phyloP scores from a whole-genome alignment of 352 stramenopile species.

The Phytophthora multivora region DNA sequence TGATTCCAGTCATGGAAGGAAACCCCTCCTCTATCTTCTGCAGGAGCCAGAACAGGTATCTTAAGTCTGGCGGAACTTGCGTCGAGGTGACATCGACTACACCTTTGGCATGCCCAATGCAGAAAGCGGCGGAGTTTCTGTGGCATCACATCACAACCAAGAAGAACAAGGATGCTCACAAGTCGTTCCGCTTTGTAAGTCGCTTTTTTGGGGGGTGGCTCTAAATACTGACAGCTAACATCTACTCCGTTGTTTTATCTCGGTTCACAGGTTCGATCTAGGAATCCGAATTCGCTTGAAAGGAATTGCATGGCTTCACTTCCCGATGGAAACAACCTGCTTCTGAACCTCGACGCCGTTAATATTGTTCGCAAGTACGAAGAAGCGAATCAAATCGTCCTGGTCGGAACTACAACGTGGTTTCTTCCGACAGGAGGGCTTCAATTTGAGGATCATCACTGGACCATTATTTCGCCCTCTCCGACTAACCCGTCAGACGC shows the following conservation, averaged over 20 bases:
- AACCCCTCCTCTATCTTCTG: constrained; percentile 6
- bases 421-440: constrained; percentile 32
- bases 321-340: constrained; percentile 7
- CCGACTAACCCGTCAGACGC: constrained; percentile 5
- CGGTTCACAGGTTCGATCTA: constrained; percentile 11
- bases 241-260: neutral
- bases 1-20: constrained; percentile 1
- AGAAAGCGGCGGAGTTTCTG: constrained; percentile 19
- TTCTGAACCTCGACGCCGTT: constrained; percentile 20
- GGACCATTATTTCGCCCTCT: constrained; percentile 31
- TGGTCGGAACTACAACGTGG: constrained; percentile 28
- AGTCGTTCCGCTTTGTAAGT: constrained; percentile 35
- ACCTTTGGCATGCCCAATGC: constrained; percentile 16
- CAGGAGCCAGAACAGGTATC: constrained; percentile 5
- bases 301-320: constrained; percentile 33
- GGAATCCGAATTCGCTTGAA: constrained; percentile 19
- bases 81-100: constrained; percentile 30
- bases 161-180: constrained; percentile 30
- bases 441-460: constrained; percentile 37
- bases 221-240: too few relatives aligned
- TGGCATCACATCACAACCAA: constrained; percentile 35
- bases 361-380: constrained; percentile 34
- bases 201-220: too few relatives aligned
- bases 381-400: constrained; percentile 22
- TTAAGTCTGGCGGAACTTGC: neutral